phyloP scores from a whole-genome alignment of 257 asterid species.

The Nicotiana tabacum region DNA sequence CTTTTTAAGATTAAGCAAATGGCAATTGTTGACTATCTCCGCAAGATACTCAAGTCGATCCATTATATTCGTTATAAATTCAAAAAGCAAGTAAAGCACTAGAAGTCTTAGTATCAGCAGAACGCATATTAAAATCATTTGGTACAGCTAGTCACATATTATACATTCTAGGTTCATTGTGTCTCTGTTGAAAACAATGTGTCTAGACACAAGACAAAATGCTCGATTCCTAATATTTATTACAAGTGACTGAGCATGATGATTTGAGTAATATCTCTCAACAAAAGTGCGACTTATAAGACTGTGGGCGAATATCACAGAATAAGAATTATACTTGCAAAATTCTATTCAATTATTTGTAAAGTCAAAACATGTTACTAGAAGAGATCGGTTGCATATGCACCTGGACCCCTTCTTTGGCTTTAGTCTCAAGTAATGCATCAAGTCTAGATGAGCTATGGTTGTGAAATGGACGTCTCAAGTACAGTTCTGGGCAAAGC shows the following conservation, averaged over 20 bases:
- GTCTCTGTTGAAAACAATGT: not conserved
- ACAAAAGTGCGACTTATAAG: not conserved
- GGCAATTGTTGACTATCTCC: not conserved
- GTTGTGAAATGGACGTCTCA: constrained; percentile 73
- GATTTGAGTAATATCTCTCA: not conserved
- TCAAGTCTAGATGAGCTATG: constrained; percentile 76
- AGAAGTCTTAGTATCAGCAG: not conserved
- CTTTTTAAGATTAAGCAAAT: not conserved
- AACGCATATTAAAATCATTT: not conserved
- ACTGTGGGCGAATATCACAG: not conserved
- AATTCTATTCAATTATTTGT: not conserved
- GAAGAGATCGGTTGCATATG: not conserved
- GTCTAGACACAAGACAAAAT: not conserved
- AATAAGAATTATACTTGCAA: not conserved
- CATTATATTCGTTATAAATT: not conserved
- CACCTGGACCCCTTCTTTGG: constrained; percentile 95
- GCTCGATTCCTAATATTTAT: not conserved
- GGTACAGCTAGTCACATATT: not conserved
- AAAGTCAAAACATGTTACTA: not conserved
- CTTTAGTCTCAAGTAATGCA: constrained; percentile 75
- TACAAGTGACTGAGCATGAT: not conserved
- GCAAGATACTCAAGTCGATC: not conserved
- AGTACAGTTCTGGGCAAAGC: constrained; percentile 93
- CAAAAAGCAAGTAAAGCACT: constrained; percentile 5
- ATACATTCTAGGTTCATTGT: not conserved